A percentile compares a stretch with the other conserved stretches of the same genome.
phyloP scores from a whole-genome alignment of 768 basidiomycete species.

The Lyophyllum decastes region DNA sequence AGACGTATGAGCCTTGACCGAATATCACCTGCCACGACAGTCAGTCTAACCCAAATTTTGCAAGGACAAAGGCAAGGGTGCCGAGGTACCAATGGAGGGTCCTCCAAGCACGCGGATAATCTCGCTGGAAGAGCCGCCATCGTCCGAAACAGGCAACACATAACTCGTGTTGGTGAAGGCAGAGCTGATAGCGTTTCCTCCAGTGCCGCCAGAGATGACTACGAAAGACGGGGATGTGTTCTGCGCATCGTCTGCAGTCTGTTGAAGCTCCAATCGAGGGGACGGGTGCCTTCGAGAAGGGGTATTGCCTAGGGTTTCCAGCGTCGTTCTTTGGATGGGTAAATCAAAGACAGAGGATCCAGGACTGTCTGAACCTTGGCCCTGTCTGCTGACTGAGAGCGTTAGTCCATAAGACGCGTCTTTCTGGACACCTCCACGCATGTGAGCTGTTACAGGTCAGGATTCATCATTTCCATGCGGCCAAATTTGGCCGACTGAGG shows the following conservation, averaged over 20 bases:
- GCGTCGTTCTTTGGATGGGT: conserved; percentile 42
- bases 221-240: conserved; percentile 48
- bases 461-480: neutral
- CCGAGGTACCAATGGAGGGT: conserved; percentile 69
- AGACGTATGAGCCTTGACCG: conserved; percentile 87
- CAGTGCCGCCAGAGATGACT: conserved; percentile 92
- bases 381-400: conserved; percentile 9
- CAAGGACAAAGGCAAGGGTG: neutral
- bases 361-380: conserved; percentile 46
- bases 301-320: conserved; percentile 6
- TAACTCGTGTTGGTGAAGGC: conserved; percentile 82
- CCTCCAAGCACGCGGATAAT: conserved; percentile 90
- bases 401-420: conserved; percentile 14
- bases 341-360: conserved; percentile 78
- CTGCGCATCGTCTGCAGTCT: neutral
- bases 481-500: conserved; percentile 2
- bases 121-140: conserved; percentile 94
- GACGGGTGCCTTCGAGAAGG: conserved; percentile 1
- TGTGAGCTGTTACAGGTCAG: conserved; percentile 8
- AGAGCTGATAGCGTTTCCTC: conserved; percentile 87
- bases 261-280: conserved; percentile 1
- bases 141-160: conserved; percentile 91
- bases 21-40: conserved; percentile 64
- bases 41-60: conserved; percentile 1
- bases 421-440: conserved; percentile 7